These are phyloP conservation scores for Xylaria venustula DNA, from an alignment of 495 filamentous ascomycete species.

Conservation along the genomic window DNA sequence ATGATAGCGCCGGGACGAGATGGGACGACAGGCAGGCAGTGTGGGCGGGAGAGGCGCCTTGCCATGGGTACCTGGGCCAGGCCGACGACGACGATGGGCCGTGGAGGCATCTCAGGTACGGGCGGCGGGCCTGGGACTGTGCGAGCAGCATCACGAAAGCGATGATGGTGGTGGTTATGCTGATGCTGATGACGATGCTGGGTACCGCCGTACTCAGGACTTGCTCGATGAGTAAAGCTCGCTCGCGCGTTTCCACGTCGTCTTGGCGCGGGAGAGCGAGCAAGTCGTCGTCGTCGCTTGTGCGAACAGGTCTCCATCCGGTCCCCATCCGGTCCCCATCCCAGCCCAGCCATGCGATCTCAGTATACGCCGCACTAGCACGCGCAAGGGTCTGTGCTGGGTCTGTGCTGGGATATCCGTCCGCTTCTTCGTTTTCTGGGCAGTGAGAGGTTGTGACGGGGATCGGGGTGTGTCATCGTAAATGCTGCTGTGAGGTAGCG, in stretches of 20 bases:
- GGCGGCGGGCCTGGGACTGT: no score
- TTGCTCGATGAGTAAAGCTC: no score
- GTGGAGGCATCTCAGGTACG: no score
- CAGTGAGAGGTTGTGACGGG: conserved; percentile 27
- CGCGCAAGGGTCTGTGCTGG: conserved; percentile 8
- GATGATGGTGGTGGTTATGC: no score
- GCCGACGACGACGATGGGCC: no score
- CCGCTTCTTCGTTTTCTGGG: conserved; percentile 26
- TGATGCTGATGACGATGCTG: neutral
- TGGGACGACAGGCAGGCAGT: neutral
- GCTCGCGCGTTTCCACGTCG: no score
- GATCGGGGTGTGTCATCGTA: conserved; percentile 5
- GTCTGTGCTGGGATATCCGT: neutral
- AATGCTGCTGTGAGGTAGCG: no score
- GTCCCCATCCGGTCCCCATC: neutral
- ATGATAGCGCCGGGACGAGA: neutral
- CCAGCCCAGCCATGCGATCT: neutral
- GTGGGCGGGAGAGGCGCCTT: conserved; percentile 19
- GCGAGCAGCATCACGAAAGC: neutral
- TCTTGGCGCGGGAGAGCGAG: no score
- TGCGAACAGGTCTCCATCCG: neutral
- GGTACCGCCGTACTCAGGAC: neutral
- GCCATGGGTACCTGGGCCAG: conserved; percentile 14
- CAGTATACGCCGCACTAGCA: conserved; percentile 17
- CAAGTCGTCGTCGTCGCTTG: neutral